Evolutionary conservation across 208 protist genomes (phyloP).

Genomic region (Tritrichomonas foetus): DNA sequence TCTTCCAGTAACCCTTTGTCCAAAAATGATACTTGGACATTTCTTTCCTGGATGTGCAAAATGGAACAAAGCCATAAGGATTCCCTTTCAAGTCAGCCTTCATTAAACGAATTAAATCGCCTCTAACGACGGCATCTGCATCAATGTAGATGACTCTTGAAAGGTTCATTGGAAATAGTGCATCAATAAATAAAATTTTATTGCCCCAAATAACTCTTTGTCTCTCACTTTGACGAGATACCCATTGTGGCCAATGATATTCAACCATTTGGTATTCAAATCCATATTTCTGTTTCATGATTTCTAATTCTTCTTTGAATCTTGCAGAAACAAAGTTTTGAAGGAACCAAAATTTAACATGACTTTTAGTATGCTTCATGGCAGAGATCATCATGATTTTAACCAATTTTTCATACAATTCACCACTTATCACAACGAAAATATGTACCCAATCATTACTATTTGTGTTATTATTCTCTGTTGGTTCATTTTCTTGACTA

Average conservation of each 20-base stretch:
- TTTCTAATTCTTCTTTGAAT: slow-evolving; percentile 74
- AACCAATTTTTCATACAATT: background rate
- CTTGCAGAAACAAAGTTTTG: slow-evolving; percentile 89
- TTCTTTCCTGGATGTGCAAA: slow-evolving; percentile 80
- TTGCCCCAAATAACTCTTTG: slow-evolving; percentile 96
- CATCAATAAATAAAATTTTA: slow-evolving; percentile 98
- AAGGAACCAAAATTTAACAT: slow-evolving; percentile 97
- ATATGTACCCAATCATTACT: too few relatives aligned
- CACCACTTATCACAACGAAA: background rate
- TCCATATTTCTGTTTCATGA: slow-evolving; percentile 71
- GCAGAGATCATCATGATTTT: slow-evolving; percentile 36
- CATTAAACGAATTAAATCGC: slow-evolving; percentile 82
- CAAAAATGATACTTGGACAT: slow-evolving; percentile 73
- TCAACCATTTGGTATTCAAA: slow-evolving; percentile 84
- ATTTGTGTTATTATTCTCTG: background rate
- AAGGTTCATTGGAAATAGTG: slow-evolving; percentile 90
- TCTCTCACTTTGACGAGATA: slow-evolving; percentile 86
- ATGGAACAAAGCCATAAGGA: slow-evolving; percentile 87
- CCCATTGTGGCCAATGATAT: slow-evolving; percentile 95
- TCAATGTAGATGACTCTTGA: slow-evolving; percentile 95
- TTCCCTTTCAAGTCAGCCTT: slow-evolving; percentile 81
- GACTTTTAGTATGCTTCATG: slow-evolving; percentile 46
- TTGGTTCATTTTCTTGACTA: background rate
- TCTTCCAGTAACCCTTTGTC: slow-evolving; percentile 46
- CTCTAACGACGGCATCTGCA: slow-evolving; percentile 81